A percentile compares a stretch with the other conserved stretches of the same genome.
phyloP scores from a whole-genome alignment of 2,329 filamentous ascomycete genomes.

The Epichloe bromicola region DNA sequence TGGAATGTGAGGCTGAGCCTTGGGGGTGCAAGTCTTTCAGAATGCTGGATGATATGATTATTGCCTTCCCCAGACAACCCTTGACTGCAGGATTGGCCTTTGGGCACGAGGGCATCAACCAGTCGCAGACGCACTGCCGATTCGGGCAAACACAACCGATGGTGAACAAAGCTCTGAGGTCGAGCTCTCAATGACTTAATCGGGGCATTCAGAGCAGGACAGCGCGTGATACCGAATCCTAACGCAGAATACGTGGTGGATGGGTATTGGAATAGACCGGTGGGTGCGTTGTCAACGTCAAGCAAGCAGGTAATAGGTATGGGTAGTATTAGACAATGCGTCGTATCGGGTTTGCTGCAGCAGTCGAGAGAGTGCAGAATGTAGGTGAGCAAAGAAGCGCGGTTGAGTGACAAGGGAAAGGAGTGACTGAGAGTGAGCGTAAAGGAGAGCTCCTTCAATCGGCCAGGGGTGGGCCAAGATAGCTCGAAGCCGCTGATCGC shows the following conservation, averaged over 20 bases:
- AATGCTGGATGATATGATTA: not conserved
- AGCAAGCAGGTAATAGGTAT: not conserved
- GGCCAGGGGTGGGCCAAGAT: constrained; percentile 8
- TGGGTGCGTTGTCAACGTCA: not conserved
- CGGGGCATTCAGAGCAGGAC: constrained; percentile 22
- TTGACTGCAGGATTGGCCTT: not conserved
- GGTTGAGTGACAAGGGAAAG: constrained; percentile 17
- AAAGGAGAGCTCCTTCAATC: constrained; percentile 14
- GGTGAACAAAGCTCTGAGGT: constrained; percentile 13
- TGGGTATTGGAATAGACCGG: not conserved
- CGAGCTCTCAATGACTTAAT: constrained; percentile 19
- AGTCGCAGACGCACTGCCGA: constrained; percentile 13
- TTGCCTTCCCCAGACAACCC: not conserved
- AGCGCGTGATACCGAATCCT: constrained; percentile 4
- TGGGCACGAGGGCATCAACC: constrained; percentile 4
- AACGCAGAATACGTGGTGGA: constrained; percentile 2
- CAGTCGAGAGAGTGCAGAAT: constrained; percentile 8
- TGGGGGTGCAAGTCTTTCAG: not conserved
- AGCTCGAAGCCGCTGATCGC: constrained; percentile 22
- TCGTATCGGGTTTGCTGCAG: constrained; percentile 5
- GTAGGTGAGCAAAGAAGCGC: constrained; percentile 5
- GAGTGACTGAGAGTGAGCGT: constrained; percentile 25
- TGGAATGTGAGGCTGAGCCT: not conserved
- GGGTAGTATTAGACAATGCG: not conserved
- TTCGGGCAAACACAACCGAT: not conserved